Evolutionary conservation across 2,329 filamentous ascomycete genomes (phyloP).

Genomic region (Bertia moriformis): DNA sequence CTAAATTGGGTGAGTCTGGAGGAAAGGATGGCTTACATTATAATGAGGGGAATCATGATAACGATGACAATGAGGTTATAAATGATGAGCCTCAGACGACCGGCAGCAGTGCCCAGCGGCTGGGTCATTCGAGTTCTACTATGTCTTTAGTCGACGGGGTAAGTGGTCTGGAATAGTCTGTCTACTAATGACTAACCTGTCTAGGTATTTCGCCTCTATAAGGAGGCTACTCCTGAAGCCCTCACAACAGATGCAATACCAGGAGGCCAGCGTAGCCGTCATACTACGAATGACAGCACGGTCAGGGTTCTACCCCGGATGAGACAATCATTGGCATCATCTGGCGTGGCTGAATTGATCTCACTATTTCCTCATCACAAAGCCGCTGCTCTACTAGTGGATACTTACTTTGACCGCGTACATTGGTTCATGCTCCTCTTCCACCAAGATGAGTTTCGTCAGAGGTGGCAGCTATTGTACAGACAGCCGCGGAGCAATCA

Average conservation of each 20-base stretch:
- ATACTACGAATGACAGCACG: background rate
- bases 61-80: background rate
- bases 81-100: background rate
- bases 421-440: conserved; percentile 23
- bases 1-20: too few species aligned
- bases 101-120: background rate
- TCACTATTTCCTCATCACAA: conserved; percentile 7
- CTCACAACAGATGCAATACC: conserved; percentile 4
- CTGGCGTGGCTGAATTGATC: conserved; percentile 3
- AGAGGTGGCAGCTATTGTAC: conserved; percentile 5
- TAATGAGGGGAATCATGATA: too few species aligned
- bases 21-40: too few species aligned
- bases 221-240: conserved; percentile 4
- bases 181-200: background rate
- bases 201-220: conserved; percentile 8
- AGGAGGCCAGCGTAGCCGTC: too few species aligned
- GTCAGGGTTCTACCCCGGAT: background rate
- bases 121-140: background rate
- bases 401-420: conserved; percentile 20
- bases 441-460: conserved; percentile 15
- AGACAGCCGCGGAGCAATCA: conserved; percentile 5
- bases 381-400: conserved; percentile 11
- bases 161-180: background rate
- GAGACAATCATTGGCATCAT: background rate
- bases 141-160: background rate